Evolutionary conservation across 352 stramenopile genomes (phyloP).

Genomic region (Phytophthora vignae): DNA sequence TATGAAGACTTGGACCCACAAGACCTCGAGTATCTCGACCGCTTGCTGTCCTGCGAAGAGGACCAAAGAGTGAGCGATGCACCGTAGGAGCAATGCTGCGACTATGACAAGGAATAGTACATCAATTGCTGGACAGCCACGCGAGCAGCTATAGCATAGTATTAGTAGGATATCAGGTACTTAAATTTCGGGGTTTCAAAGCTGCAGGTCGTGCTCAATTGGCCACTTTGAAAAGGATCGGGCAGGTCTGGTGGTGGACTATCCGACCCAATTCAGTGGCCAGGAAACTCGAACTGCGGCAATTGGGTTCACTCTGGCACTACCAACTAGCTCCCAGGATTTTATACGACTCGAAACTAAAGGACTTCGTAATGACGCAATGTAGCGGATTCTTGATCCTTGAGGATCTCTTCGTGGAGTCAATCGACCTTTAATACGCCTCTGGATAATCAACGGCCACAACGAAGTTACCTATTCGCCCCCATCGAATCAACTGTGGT

Average conservation of each 20-base stretch:
- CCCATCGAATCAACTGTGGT: conserved; percentile 1
- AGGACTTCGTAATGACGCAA: conserved; percentile 20
- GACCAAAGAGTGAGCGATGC: background rate
- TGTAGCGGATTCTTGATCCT: conserved; percentile 27
- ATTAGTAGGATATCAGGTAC: conserved; percentile 3
- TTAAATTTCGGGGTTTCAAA: background rate
- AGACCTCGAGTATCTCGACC: conserved; percentile 35
- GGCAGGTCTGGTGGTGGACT: background rate
- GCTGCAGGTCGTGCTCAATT: background rate
- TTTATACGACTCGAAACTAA: background rate
- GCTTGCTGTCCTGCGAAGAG: conserved; percentile 16
- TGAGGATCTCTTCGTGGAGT: conserved; percentile 6
- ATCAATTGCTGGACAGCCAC: background rate
- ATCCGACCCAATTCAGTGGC: background rate
- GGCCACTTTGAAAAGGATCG: background rate
- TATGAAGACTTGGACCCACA: conserved; percentile 27
- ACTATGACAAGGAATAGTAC: background rate
- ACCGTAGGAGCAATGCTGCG: background rate
- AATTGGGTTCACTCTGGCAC: conserved; percentile 12
- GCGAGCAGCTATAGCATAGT: background rate
- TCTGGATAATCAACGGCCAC: conserved; percentile 23
- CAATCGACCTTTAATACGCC: background rate
- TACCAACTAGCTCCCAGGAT: conserved; percentile 18
- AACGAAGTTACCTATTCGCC: conserved; percentile 21
- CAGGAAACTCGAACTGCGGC: background rate